Conservation (phyloP, 139 green algal species). For the Volvox africanus region DNA sequence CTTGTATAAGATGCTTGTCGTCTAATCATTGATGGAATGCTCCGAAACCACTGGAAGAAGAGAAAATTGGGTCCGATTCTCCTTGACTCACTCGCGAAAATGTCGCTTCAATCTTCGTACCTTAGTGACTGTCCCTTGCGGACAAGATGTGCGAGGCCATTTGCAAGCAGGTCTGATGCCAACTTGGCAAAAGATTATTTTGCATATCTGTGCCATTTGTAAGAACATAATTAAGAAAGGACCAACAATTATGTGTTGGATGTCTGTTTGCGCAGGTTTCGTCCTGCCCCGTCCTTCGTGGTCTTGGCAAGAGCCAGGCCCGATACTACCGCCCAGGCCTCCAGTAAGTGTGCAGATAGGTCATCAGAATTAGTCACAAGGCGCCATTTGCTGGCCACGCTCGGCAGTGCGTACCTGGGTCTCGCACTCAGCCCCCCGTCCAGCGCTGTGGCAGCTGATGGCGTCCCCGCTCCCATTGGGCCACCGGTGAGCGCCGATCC, state of each 20-base stretch:
- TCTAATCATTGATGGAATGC: too few species aligned
- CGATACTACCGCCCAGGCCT: not conserved
- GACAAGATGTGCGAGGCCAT: not conserved
- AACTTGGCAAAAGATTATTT: not conserved
- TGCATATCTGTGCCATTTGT: not conserved
- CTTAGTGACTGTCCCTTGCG: not conserved
- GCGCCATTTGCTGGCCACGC: not conserved
- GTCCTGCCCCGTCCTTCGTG: not conserved
- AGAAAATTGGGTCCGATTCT: not conserved
- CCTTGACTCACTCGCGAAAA: not conserved
- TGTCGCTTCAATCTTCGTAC: not conserved
- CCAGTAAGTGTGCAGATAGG: not conserved
- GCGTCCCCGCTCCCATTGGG: not conserved
- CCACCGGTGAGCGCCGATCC: slow-evolving; percentile 10
- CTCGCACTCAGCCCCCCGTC: not conserved
- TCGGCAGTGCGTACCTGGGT: not conserved
- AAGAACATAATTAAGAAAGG: not conserved
- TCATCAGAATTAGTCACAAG: not conserved
- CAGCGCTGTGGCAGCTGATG: not conserved
- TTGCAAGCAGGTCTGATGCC: not conserved
- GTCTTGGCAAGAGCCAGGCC: not conserved
- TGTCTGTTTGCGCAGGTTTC: not conserved
- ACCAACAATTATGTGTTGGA: not conserved
- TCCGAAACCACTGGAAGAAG: not conserved
- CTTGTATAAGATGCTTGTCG: too few species aligned